phyloP scores from a whole-genome alignment of 371 early-diverging fungal genomes.

The Antonospora locustae region DNA sequence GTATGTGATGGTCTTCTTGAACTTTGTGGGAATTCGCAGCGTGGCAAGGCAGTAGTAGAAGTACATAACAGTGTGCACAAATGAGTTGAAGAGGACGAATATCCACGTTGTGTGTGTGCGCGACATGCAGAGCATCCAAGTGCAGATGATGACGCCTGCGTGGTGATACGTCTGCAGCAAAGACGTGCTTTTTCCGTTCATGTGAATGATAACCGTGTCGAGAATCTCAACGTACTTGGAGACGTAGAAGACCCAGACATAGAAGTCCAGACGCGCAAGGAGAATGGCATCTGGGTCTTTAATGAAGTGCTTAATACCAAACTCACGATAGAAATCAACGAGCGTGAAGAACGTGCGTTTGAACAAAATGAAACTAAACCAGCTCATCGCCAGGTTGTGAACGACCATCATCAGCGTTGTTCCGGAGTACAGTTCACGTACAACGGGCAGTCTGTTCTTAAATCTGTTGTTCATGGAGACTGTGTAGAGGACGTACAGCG shows the following conservation, averaged over 20 bases:
- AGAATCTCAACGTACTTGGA: slow-evolving; percentile 40
- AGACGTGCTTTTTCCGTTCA: slow-evolving; percentile 24
- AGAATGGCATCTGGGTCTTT: slow-evolving; percentile 6
- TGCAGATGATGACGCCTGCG: slow-evolving; percentile 41
- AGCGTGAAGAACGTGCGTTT: slow-evolving; percentile 25
- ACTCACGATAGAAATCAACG: slow-evolving; percentile 8
- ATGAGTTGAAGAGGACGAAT: slow-evolving; percentile 42
- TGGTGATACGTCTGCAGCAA: slow-evolving; percentile 48
- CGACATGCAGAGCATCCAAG: slow-evolving; percentile 27
- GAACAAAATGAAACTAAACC: slow-evolving; percentile 36
- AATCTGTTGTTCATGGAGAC: neutral
- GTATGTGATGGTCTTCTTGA: slow-evolving; percentile 35
- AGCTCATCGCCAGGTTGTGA: slow-evolving; percentile 34
- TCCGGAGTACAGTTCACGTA: neutral
- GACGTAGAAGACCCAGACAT: slow-evolving; percentile 42
- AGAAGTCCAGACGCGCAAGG: slow-evolving; percentile 8
- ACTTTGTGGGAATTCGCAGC: slow-evolving; percentile 24
- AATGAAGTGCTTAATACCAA: slow-evolving; percentile 15
- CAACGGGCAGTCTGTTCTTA: neutral
- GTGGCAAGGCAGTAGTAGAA: slow-evolving; percentile 33
- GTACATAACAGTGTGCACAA: slow-evolving; percentile 46
- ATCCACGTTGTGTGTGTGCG: slow-evolving; percentile 38
- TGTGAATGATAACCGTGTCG: slow-evolving; percentile 35
- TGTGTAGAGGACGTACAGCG: slow-evolving; percentile 3
- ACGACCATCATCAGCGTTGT: slow-evolving; percentile 15